These are phyloP conservation scores for Beta macrorhiza DNA, from an alignment of 179 eudicot species.

Conservation along the genomic window DNA sequence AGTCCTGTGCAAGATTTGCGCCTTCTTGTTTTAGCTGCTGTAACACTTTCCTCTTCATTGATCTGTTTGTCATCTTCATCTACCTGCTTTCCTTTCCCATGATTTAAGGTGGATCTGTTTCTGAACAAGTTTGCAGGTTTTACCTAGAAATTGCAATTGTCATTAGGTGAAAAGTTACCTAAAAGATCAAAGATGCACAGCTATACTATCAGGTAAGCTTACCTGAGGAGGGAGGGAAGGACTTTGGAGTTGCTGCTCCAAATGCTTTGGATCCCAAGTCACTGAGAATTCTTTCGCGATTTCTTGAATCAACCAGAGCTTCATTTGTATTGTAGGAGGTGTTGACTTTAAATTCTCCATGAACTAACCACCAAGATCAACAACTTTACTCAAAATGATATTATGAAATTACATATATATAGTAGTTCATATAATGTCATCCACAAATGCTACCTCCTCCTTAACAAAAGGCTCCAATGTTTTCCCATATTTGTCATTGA, in stretches of 20 bases:
- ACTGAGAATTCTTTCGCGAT: slow-evolving; percentile 60
- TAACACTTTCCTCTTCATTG: background rate
- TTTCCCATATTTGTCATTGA: slow-evolving; percentile 62
- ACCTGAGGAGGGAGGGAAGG: slow-evolving; percentile 34
- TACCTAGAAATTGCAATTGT: slow-evolving; percentile 12
- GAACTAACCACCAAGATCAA: slow-evolving; percentile 41
- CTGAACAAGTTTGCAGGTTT: slow-evolving; percentile 17
- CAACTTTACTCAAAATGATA: background rate
- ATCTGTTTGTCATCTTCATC: background rate
- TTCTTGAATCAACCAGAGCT: slow-evolving; percentile 64
- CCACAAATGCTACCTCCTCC: slow-evolving; percentile 50
- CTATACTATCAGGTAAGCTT: background rate
- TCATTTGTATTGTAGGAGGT: slow-evolving; percentile 59
- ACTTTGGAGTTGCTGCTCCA: slow-evolving; percentile 51
- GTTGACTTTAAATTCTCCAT: slow-evolving; percentile 51
- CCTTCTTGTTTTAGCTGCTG: slow-evolving; percentile 10
- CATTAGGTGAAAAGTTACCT: background rate
- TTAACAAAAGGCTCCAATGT: slow-evolving; percentile 46
- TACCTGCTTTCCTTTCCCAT: slow-evolving; percentile 10
- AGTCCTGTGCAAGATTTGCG: slow-evolving; percentile 26
- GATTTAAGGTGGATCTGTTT: slow-evolving; percentile 22
- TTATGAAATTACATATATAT: background rate
- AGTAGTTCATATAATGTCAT: background rate
- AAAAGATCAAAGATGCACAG: no score
- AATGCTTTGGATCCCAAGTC: slow-evolving; percentile 54